These are phyloP conservation scores for Taxillus chinensis DNA, from an alignment of 164 flowering plant genomes.

Conservation along the genomic window DNA sequence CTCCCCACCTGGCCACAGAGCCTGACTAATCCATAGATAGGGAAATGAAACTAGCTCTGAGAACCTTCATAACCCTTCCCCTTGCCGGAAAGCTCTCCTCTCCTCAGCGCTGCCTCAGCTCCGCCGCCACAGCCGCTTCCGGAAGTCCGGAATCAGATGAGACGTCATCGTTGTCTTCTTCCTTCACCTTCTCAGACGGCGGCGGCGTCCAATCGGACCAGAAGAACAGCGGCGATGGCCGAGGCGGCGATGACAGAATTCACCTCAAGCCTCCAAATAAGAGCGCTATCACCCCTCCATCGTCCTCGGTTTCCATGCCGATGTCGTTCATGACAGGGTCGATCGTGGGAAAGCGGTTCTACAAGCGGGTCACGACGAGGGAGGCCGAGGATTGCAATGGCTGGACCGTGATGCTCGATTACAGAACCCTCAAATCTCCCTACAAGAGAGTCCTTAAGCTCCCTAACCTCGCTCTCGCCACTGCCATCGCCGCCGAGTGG, in stretches of 20 bases:
- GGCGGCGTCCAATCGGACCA: background rate
- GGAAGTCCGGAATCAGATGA: slow-evolving; percentile 16
- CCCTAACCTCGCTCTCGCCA: slow-evolving; percentile 66
- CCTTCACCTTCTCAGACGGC: slow-evolving; percentile 37
- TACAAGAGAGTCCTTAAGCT: slow-evolving; percentile 76
- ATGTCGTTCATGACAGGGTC: slow-evolving; percentile 97
- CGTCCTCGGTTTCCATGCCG: slow-evolving; percentile 75
- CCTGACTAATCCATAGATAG: no score
- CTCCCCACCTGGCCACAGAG: no score
- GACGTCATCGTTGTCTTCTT: slow-evolving; percentile 18
- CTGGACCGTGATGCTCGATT: slow-evolving; percentile 91
- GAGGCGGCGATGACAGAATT: slow-evolving; percentile 20
- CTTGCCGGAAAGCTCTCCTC: slow-evolving; percentile 10
- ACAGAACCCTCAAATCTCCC: slow-evolving; percentile 83
- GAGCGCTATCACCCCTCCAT: slow-evolving; percentile 7
- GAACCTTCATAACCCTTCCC: slow-evolving; percentile 13
- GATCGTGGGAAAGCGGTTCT: slow-evolving; percentile 76
- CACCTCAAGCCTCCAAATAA: slow-evolving; percentile 29
- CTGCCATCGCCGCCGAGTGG: slow-evolving; percentile 96
- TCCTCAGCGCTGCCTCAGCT: slow-evolving; percentile 15
- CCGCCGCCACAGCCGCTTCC: slow-evolving; percentile 18
- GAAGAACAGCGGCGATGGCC: slow-evolving; percentile 3
- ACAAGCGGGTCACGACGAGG: slow-evolving; percentile 65
- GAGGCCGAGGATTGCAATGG: slow-evolving; percentile 85
- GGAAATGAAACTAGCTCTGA: slow-evolving; percentile 16